Base-by-base conservation (phyloP, 805 yeast genomes). In the Ascoidea rubescens region DNA sequence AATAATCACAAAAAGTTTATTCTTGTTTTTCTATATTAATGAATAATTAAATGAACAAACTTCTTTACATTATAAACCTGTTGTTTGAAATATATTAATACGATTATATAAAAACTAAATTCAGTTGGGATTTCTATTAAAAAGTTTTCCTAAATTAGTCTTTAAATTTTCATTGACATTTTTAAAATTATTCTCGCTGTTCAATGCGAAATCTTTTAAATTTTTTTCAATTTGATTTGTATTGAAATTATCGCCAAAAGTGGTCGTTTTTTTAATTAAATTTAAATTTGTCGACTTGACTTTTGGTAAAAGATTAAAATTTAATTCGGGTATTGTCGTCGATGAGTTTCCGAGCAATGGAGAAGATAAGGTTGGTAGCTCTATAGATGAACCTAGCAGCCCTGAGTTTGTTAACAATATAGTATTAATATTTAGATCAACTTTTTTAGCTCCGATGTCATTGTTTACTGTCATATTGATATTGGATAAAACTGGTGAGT, bases 161-260 rank as follows among this genome's bases (percentile, higher is more conserved):
- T 74, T 77, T 64, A 82, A 73, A 56, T 81, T 82, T 60, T 83
- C 88, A 61, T 82, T 82, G 52, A 84, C 62, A 58, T 77, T 81
- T 62, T 70, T 82, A 31, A 80, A 80, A 53, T 79, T 79, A 47
- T 72, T 79, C 54, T 82, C 88, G 43, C 83, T 75, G 54, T 77
- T 73, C 56, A 64, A 69, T 53, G 64, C 72, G 45, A 60, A 63
- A 46, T 63, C 66, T 45, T 66, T 66, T 62, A 72, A 64, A 48
- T 64, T 63, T 52, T 62, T 60, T 49, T 64, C 67, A 51, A 72
- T 57, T 43, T 63, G 60, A 30, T 62, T 65, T 45, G 63, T 60
- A 48, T 69, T 65, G 4, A 61, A 53, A 30, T 63, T 37, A 10
- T 10, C 8, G 8, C 14, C 43, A 37, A 37, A 8, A 37, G 8